Evolutionary conservation across 352 stramenopile species (phyloP), one percentile per base, ranked within the genome.

Genomic region (Globisporangium apiculatum): DNA sequence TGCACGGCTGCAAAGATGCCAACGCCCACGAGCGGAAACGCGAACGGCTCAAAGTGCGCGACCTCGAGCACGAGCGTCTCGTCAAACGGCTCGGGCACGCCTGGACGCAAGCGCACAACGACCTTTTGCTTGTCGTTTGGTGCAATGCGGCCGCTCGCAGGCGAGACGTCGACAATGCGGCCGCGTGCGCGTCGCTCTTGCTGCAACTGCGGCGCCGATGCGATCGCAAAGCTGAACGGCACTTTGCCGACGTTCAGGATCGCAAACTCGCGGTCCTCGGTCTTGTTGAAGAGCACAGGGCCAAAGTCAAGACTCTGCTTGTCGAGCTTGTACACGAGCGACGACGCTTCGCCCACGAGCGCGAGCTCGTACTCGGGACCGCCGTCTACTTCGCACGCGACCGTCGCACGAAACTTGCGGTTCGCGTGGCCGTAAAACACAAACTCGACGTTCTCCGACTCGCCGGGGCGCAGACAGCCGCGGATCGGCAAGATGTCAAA

Each of bases 401-500:
- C 91, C 0, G 74, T 72, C 38, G 73, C 91, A 56, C 86, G 87
- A 59, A 98, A 96, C 52, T 94, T 95, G 5, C 85, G 72, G 53
- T 98, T 98, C 7, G 82, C 75, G 58, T 98, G 94, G 3, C 90
- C 94, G 53, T 96, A 98, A 65, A 95, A 98, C 4, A 95, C 69
- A 61, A 98, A 97, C 48, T 98, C 95, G 52, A 98, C 73, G 18
- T 83, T 76, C 55, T 98, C 93, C 35, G 65, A 87, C 64, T 98
- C 90, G n/a, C 75, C 82, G 5, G 95, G 91, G 38, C 76, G 72
- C 1, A 98, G 66, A 0, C 72, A 40, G 0, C 87, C 94, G 7
- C 90, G 81, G 36, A 98, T 97, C 4, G 95, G 95, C 4, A 98
- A 61, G 38, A 98, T 97, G 56, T 98, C 94, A 64, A 98, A 98